Conservation (phyloP, 2,329 filamentous ascomycete genomes). For the Colletotrichum sansevieriae region DNA sequence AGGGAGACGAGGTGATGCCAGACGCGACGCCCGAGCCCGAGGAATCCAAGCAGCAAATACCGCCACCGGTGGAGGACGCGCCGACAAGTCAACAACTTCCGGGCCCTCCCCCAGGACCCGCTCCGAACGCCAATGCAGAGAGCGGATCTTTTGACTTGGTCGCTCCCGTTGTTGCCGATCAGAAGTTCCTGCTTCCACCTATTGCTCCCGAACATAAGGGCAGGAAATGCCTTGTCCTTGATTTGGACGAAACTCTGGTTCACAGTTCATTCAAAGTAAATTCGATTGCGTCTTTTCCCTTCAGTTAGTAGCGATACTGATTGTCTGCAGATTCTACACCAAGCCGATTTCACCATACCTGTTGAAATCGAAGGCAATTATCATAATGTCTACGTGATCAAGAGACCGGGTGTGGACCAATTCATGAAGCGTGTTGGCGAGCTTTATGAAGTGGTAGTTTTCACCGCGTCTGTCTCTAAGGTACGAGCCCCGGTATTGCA, state of each 20-base stretch:
- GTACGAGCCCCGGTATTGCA: constrained; percentile 59
- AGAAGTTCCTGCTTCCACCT: constrained; percentile 84
- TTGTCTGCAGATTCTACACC: constrained; percentile 83
- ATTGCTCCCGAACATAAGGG: constrained; percentile 84
- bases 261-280: constrained; percentile 98
- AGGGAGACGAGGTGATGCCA: constrained; percentile 76
- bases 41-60: constrained; percentile 56
- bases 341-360: constrained; percentile 98
- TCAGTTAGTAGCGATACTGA: constrained; percentile 27
- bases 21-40: constrained; percentile 69
- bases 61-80: constrained; percentile 55
- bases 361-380: constrained; percentile 99
- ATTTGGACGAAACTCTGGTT: constrained; percentile 95
- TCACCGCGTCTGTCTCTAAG: constrained; percentile 98
- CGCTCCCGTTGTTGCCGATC: constrained; percentile 51
- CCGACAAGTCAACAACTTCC: constrained; percentile 52
- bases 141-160: not conserved
- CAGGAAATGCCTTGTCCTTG: constrained; percentile 93
- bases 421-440: constrained; percentile 99
- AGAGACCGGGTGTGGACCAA: constrained; percentile 96
- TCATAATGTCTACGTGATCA: constrained; percentile 99
- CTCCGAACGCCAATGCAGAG: constrained; percentile 48
- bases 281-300: constrained; percentile 1
- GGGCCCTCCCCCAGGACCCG: constrained; percentile 61
- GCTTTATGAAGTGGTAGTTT: constrained; percentile 97